A percentile compares a stretch with the other conserved stretches of the same genome.
Conservation (phyloP, 2,329 filamentous ascomycete genomes). For the Cytospora paraplurivora region DNA sequence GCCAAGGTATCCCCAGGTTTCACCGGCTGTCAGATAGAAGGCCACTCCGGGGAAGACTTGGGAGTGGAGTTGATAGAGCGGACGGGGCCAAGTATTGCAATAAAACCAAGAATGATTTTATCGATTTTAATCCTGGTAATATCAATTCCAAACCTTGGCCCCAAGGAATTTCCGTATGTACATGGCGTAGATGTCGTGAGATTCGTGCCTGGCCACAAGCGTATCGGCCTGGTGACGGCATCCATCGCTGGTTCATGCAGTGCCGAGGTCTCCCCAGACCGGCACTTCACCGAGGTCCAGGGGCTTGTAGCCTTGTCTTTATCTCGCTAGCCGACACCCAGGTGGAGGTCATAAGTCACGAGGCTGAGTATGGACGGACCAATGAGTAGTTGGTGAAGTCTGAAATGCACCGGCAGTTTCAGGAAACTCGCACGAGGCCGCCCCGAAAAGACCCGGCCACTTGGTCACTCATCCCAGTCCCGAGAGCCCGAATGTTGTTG, state of each 20-base stretch:
- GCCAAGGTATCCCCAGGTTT: constrained; percentile 17
- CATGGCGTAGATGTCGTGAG: neutral
- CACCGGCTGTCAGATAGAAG: constrained; percentile 13
- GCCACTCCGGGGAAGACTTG: neutral
- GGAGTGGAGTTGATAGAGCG: neutral
- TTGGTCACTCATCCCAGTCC: neutral
- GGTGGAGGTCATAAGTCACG: too few relatives aligned
- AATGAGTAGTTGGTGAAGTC: too few relatives aligned
- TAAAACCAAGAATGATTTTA: neutral
- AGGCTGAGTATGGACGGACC: too few relatives aligned
- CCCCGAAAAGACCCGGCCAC: neutral
- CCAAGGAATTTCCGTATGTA: too few relatives aligned
- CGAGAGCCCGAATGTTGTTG: neutral
- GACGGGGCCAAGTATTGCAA: neutral
- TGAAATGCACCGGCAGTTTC: too few relatives aligned
- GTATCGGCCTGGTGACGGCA: neutral
- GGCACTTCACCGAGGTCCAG: neutral
- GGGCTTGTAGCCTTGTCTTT: neutral
- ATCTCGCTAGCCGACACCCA: neutral
- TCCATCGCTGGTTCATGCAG: too few relatives aligned
- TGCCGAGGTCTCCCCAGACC: too few relatives aligned
- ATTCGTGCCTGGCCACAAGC: neutral
- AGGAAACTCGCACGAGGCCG: neutral
- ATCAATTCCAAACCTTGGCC: neutral
- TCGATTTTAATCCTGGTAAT: neutral